Evolutionary conservation across 169 alveolate genomes (phyloP), one percentile per base, ranked within the genome.

Genomic region (Cryptosporidium tyzzeri): DNA sequence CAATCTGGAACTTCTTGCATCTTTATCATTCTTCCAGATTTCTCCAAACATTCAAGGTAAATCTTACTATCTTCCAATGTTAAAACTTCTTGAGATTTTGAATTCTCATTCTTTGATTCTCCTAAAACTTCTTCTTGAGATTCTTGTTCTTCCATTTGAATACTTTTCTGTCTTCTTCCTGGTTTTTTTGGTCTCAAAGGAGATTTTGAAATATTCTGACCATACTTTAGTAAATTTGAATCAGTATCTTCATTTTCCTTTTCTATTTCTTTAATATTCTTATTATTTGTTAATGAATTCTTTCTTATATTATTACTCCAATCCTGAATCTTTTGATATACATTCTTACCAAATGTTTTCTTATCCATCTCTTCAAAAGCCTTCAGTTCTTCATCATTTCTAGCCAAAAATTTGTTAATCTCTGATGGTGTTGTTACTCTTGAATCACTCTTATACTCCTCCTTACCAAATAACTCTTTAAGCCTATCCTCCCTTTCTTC

Each of bases 361-460:
- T 80, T 55, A 85, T 96, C 98, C 94, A 95, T 91, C 84, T 93
- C 87, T 26, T 92, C 93, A 84, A 94, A 96, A 39, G 85, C 70
- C 50, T 94, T 91, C 55, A 91, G 93, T 86, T 96, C 98, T 68
- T 94, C 95, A 23, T 95, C 95, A 61, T 70, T 91, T 69, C 98
- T 84, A 0, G 97, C 92, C 26, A 96, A 91, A 89, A 95, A 93
- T 71, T 93, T 95, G 87, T 95, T 95, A 8, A 96, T 87, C 84
- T 95, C 93, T 6, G 80, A 84, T 3, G 92, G 92, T 4, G 92
- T 94, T 94, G 91, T 95, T 96, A 86, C 93, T 61, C 94, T 95
- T 29, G 92, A 93, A 29, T 91, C 95, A 62, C 93, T 93, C 44
- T 93, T 94, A 62, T 92, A 94, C 69, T 94, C 95, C 73, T 95